Evolutionary conservation across 352 stramenopile genomes (phyloP).

Genomic region (Globisporangium perplexum): DNA sequence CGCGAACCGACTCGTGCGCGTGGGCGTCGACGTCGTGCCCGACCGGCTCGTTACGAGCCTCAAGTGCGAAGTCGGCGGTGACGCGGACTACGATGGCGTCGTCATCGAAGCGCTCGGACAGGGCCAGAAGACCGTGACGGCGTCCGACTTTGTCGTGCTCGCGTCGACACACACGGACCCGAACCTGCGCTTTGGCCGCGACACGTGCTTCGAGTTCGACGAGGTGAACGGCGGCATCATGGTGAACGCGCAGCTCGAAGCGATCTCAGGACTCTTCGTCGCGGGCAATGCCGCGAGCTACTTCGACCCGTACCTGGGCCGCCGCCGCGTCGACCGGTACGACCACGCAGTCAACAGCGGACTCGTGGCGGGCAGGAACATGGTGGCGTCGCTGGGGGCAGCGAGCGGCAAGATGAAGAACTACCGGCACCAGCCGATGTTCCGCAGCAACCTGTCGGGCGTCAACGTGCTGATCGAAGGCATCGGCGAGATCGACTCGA

Average conservation of each 20-base stretch:
- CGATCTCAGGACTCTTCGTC: slow-evolving; percentile 86
- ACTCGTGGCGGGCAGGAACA: slow-evolving; percentile 84
- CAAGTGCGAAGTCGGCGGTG: slow-evolving; percentile 25
- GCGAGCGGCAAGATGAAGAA: slow-evolving; percentile 59
- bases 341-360: slow-evolving; percentile 92
- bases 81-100: slow-evolving; percentile 36
- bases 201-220: slow-evolving; percentile 81
- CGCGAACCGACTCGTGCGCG: slow-evolving; percentile 33
- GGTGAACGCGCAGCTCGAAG: slow-evolving; percentile 88
- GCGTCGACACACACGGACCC: slow-evolving; percentile 90
- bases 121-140: slow-evolving; percentile 60
- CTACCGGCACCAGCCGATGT: slow-evolving; percentile 88
- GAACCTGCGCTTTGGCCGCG: slow-evolving; percentile 55
- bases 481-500: slow-evolving; percentile 83
- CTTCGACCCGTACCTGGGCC: slow-evolving; percentile 83
- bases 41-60: slow-evolving; percentile 79
- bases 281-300: slow-evolving; percentile 88
- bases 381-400: slow-evolving; percentile 50
- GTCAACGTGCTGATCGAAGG: slow-evolving; percentile 77
- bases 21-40: slow-evolving; percentile 61
- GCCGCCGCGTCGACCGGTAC: slow-evolving; percentile 87
- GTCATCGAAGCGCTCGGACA: slow-evolving; percentile 62
- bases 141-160: slow-evolving; percentile 88
- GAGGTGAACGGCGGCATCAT: slow-evolving; percentile 84
- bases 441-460: slow-evolving; percentile 71